These are phyloP conservation scores for Hyphopichia wangnamkhiaoensis DNA, from an alignment of 1,139 yeast genomes.

Conservation along the genomic window DNA sequence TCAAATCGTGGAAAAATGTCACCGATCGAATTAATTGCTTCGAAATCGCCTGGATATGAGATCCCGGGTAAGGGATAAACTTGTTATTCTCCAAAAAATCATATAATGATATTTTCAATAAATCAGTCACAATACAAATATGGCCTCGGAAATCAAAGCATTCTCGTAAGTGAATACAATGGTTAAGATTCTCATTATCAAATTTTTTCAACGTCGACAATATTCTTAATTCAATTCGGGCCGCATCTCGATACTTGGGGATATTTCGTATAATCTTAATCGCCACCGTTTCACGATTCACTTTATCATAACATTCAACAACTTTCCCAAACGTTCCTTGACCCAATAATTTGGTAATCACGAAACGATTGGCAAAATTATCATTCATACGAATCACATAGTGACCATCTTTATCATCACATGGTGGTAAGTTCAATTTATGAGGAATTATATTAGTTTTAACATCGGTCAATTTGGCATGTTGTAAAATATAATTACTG, in stretches of 20 bases:
- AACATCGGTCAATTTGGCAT: constrained; percentile 47
- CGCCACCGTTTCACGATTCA: constrained; percentile 70
- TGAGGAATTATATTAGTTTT: constrained; percentile 44
- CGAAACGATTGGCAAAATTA: constrained; percentile 65
- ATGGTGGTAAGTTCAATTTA: constrained; percentile 42
- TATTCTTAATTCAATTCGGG: constrained; percentile 77
- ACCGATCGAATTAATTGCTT: constrained; percentile 85
- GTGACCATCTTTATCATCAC: constrained; percentile 83
- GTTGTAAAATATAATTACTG: constrained; percentile 36
- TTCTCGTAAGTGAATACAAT: constrained; percentile 78
- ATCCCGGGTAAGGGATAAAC: constrained; percentile 74
- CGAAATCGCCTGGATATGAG: constrained; percentile 86
- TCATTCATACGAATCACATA: constrained; percentile 66
- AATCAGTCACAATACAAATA: constrained; percentile 89
- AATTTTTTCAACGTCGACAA: constrained; percentile 79
- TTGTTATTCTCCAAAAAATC: constrained; percentile 84
- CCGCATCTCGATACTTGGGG: constrained; percentile 81
- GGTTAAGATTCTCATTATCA: constrained; percentile 66
- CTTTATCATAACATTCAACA: constrained; percentile 65
- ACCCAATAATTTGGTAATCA: constrained; percentile 71
- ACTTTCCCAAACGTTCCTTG: constrained; percentile 99
- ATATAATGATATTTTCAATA: constrained; percentile 79
- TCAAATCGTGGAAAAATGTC: constrained; percentile 84
- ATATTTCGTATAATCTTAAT: constrained; percentile 84
- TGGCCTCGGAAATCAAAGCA: constrained; percentile 94